Evolutionary conservation across 495 filamentous ascomycete species (phyloP).

Genomic region (Halenospora varia): DNA sequence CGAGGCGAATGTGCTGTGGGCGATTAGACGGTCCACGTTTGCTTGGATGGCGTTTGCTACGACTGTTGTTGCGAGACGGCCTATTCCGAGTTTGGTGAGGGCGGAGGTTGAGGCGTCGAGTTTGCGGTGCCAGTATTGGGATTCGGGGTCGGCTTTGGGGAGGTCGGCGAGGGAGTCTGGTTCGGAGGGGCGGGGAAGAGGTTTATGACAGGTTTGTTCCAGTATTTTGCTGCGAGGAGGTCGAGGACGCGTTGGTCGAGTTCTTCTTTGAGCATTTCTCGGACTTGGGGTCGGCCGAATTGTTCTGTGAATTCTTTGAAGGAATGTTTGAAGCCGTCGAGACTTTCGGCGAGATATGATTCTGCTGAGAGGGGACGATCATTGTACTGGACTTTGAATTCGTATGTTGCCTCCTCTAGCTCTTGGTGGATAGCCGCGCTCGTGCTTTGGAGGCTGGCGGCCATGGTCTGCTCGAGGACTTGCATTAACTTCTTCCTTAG

Average conservation of each 20-base stretch:
- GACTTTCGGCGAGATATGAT: conserved; percentile 88
- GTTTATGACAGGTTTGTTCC: conserved; percentile 93
- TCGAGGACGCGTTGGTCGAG: conserved; percentile 94
- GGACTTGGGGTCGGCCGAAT: conserved; percentile 87
- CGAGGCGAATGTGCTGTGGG: conserved; percentile 73
- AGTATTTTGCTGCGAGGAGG: conserved; percentile 90
- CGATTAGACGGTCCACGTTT: conserved; percentile 74
- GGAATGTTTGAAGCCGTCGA: conserved; percentile 96
- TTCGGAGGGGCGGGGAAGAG: conserved; percentile 58
- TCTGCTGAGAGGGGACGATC: conserved; percentile 92
- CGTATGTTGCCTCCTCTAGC: conserved; percentile 94
- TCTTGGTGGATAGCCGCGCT: conserved; percentile 91
- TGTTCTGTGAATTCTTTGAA: conserved; percentile 88
- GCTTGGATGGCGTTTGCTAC: conserved; percentile 83
- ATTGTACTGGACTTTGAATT: conserved; percentile 99
- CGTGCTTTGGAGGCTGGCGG: conserved; percentile 79
- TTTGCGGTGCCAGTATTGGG: conserved; percentile 88
- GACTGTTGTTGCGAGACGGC: conserved; percentile 84
- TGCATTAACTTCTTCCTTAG: conserved; percentile 94
- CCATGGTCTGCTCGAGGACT: conserved; percentile 96
- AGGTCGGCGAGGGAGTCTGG: conserved; percentile 70
- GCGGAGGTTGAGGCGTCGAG: conserved; percentile 88
- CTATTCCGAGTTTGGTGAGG: conserved; percentile 90
- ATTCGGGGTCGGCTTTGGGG: conserved; percentile 77
- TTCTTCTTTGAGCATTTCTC: conserved; percentile 84